phyloP scores from a whole-genome alignment of 2,329 filamentous ascomycete species.

The Herpotrichia juniperi region DNA sequence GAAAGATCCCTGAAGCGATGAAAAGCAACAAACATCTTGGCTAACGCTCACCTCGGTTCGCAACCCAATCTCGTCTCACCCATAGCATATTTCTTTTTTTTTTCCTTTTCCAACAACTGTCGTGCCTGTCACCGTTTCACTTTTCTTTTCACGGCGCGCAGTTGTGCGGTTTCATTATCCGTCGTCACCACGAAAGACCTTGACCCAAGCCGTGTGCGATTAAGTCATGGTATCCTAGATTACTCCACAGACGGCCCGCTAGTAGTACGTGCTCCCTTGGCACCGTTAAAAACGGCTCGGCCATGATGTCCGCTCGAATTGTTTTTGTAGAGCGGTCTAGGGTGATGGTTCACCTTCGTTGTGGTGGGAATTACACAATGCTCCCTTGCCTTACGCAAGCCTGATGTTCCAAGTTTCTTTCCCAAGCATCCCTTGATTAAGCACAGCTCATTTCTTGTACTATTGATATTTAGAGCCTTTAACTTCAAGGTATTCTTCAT shows the following conservation, averaged over 20 bases:
- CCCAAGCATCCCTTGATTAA: too few species aligned
- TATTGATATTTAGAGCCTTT: too few species aligned
- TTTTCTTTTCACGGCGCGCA: neutral
- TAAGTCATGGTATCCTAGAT: too few species aligned
- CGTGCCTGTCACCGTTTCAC: constrained; percentile 3
- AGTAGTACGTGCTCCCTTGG: neutral
- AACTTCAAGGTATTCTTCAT: too few species aligned
- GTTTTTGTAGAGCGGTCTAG: too few species aligned
- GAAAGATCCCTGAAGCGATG: neutral
- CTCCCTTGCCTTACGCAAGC: too few species aligned
- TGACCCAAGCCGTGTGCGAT: neutral
- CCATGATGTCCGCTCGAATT: neutral
- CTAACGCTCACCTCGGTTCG: neutral
- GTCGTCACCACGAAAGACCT: neutral
- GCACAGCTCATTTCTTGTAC: too few species aligned
- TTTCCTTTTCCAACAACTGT: neutral
- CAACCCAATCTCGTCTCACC: neutral
- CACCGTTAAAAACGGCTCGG: neutral
- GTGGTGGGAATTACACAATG: too few species aligned
- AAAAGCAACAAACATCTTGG: neutral
- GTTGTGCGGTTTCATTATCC: neutral
- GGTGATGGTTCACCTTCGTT: too few species aligned
- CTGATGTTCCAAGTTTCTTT: too few species aligned
- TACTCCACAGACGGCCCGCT: neutral
- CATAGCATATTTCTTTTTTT: neutral